Conservation (phyloP, 441 rosid species). For the Euphorbia celastroides region DNA sequence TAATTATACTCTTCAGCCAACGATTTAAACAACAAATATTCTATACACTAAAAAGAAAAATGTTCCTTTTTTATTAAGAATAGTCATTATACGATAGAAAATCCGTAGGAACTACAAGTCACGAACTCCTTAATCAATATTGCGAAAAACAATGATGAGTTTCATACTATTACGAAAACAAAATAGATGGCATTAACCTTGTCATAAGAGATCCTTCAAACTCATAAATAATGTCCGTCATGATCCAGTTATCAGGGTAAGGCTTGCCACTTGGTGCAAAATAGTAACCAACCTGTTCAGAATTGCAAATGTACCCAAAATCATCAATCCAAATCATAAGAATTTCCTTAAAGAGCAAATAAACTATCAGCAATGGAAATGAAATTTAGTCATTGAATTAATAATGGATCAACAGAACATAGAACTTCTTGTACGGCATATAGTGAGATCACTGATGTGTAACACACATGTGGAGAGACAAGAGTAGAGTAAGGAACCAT, state of each 20-base stretch:
- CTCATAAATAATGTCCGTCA: conserved; percentile 88
- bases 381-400: conserved; percentile 5
- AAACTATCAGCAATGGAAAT: not conserved
- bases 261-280: conserved; percentile 98
- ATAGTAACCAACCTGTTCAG: conserved; percentile 82
- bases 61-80: not conserved
- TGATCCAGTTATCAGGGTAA: conserved; percentile 98
- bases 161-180: conserved; percentile 2
- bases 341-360: conserved; percentile 15
- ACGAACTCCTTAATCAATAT: no score
- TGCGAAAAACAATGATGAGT: no score
- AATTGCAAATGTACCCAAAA: conserved; percentile 27
- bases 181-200: conserved; percentile 40
- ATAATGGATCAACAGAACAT: not conserved
- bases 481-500: not conserved
- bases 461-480: not conserved
- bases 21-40: not conserved
- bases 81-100: no score
- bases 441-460: not conserved
- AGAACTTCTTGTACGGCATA: conserved; percentile 7
- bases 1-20: not conserved
- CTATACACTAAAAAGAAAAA: not conserved
- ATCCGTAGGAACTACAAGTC: no score
- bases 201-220: conserved; percentile 79
- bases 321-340: conserved; percentile 24